Percentiles rank a stretch among this genome's conserved stretches.
Conservation (phyloP, 768 basidiomycete species). For the Trametes maxima region DNA sequence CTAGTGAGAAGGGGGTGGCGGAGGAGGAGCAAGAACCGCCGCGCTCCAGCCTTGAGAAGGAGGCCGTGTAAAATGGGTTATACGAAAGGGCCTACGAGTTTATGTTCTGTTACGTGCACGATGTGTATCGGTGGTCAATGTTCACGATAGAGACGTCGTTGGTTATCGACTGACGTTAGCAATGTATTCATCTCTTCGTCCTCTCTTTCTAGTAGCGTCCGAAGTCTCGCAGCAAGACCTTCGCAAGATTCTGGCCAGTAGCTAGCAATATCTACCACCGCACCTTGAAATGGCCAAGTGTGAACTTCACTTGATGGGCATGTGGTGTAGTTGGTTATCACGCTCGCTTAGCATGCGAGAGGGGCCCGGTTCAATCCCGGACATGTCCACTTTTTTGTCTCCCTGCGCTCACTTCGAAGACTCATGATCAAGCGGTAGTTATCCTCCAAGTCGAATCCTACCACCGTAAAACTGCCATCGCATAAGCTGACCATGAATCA, state of each 20-base stretch:
- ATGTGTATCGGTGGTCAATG: no score
- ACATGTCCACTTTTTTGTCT: conserved; percentile 5
- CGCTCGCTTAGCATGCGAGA: conserved; percentile 19
- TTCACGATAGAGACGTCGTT: no score
- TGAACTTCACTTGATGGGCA: neutral
- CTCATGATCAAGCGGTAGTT: neutral
- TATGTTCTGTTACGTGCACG: no score
- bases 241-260: no score
- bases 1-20: neutral
- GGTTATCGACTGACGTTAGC: no score
- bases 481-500: no score
- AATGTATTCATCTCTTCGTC: no score
- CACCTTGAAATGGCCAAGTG: no score
- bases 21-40: neutral
- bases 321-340: conserved; percentile 20
- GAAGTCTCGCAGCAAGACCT: no score
- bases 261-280: no score
- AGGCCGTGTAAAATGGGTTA: neutral
- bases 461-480: neutral
- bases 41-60: conserved; percentile 11
- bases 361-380: conserved; percentile 19
- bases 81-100: no score
- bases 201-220: no score
- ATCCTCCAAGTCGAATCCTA: neutral
- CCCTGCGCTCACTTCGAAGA: neutral